phyloP scores from a whole-genome alignment of 306 rosid genomes.

The Sicyos baderoa region DNA sequence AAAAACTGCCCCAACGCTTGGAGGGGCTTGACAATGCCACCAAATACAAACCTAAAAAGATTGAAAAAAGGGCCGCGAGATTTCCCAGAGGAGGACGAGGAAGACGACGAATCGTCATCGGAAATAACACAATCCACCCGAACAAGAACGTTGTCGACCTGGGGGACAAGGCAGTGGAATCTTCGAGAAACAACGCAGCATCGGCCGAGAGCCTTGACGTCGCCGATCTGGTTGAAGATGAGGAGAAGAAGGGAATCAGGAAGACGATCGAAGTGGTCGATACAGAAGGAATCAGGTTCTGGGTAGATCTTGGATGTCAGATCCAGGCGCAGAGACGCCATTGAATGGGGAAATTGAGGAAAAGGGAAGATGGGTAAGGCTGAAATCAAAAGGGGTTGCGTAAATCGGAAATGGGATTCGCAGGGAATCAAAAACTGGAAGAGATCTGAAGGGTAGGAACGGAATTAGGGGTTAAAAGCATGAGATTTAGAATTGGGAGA shows the following conservation, averaged over 20 bases:
- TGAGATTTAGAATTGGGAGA: not conserved
- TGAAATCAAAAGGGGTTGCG: not conserved
- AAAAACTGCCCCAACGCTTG: slow-evolving; percentile 73
- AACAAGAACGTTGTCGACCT: slow-evolving; percentile 93
- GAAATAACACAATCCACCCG: slow-evolving; percentile 96
- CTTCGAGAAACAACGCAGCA: slow-evolving; percentile 94
- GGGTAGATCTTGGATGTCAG: slow-evolving; percentile 54
- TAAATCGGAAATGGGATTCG: slow-evolving; percentile 2
- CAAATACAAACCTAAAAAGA: slow-evolving; percentile 58
- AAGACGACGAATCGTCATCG: slow-evolving; percentile 60
- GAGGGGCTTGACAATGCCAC: slow-evolving; percentile 77
- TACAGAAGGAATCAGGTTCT: slow-evolving; percentile 34
- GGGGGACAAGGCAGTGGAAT: slow-evolving; percentile 71
- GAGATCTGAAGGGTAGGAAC: not conserved
- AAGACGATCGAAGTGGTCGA: slow-evolving; percentile 71
- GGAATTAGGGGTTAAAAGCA: not conserved
- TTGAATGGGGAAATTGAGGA: not conserved
- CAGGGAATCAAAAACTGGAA: not conserved
- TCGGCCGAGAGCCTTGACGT: slow-evolving; percentile 86
- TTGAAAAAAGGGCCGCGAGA: slow-evolving; percentile 65
- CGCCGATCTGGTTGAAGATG: slow-evolving; percentile 90
- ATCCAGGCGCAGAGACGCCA: slow-evolving; percentile 50
- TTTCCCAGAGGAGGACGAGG: slow-evolving; percentile 57
- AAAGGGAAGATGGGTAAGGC: slow-evolving; percentile 3
- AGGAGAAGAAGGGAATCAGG: slow-evolving; percentile 83